Percentiles rank a stretch among this genome's conserved stretches.
Conservation (phyloP, 768 basidiomycete genomes). For the Leccinum truebloodii region DNA sequence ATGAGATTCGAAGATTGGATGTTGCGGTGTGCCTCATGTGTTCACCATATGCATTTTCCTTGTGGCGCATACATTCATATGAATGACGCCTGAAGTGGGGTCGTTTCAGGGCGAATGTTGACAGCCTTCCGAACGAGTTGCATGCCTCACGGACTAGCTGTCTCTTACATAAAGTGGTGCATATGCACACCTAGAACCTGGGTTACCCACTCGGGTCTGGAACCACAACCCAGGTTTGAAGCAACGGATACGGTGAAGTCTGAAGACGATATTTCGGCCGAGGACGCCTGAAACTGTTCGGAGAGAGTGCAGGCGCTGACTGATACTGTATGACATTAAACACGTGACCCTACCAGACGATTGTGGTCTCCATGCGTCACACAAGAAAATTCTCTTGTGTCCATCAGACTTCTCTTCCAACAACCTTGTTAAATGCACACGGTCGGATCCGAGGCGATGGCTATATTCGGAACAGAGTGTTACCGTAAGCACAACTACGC, state of each 20-base stretch:
- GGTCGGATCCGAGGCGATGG: slow-evolving; percentile 34
- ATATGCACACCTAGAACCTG: background rate
- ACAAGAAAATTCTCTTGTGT: slow-evolving; percentile 1
- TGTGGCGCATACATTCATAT: background rate
- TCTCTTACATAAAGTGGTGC: background rate
- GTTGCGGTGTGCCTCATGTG: background rate
- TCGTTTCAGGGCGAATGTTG: background rate
- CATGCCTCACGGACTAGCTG: background rate
- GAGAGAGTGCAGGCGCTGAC: background rate
- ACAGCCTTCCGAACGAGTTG: background rate
- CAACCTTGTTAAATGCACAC: slow-evolving; percentile 27
- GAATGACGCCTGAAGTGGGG: background rate
- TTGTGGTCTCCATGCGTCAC: background rate
- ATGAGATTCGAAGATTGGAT: background rate
- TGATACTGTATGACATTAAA: background rate
- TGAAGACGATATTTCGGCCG: background rate
- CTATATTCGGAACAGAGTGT: slow-evolving; percentile 15
- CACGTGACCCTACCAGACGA: background rate
- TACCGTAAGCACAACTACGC: slow-evolving; percentile 6
- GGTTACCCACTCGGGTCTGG: background rate
- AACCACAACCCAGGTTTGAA: background rate
- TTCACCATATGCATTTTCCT: background rate
- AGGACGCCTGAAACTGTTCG: background rate
- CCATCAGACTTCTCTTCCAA: slow-evolving; percentile 1
- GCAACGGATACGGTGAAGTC: background rate